Percentiles rank a stretch among this genome's conserved stretches.
phyloP scores from a whole-genome alignment of 2,329 filamentous ascomycete genomes.

The Cryphonectria radicalis region DNA sequence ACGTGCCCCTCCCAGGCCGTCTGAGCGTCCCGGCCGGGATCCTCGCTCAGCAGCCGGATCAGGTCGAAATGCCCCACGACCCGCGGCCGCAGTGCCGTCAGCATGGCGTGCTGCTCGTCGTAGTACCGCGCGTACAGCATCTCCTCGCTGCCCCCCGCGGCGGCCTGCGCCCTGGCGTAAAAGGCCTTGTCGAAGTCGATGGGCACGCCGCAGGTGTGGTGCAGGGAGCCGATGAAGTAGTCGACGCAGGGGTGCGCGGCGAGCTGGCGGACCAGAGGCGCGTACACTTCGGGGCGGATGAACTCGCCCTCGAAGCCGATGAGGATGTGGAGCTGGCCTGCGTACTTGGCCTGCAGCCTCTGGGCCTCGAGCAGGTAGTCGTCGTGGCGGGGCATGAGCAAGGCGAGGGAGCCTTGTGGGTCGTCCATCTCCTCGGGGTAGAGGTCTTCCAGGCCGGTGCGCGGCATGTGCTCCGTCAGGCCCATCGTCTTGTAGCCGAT shows the following conservation, averaged over 20 bases:
- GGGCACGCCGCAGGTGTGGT: constrained; percentile 84
- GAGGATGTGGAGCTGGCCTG: constrained; percentile 72
- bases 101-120: constrained; percentile 83
- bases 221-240: constrained; percentile 90
- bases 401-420: constrained; percentile 51
- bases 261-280: constrained; percentile 60
- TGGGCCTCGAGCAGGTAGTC: constrained; percentile 77
- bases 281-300: constrained; percentile 70
- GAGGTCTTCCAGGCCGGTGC: constrained; percentile 71
- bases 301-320: constrained; percentile 94
- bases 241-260: constrained; percentile 70
- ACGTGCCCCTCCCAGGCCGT: constrained; percentile 58
- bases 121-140: constrained; percentile 83
- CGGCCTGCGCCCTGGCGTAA: constrained; percentile 62
- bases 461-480: constrained; percentile 94
- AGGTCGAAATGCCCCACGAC: constrained; percentile 96
- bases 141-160: constrained; percentile 62
- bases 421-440: constrained; percentile 84
- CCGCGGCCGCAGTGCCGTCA: constrained; percentile 69
- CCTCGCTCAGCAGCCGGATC: constrained; percentile 76
- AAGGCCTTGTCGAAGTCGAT: constrained; percentile 80
- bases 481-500: constrained; percentile 82
- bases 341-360: constrained; percentile 73
- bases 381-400: constrained; percentile 61
- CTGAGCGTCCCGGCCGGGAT: constrained; percentile 65